phyloP scores from a whole-genome alignment of 192 early-diverging fungal genomes.

The Oehlia diaphana region DNA sequence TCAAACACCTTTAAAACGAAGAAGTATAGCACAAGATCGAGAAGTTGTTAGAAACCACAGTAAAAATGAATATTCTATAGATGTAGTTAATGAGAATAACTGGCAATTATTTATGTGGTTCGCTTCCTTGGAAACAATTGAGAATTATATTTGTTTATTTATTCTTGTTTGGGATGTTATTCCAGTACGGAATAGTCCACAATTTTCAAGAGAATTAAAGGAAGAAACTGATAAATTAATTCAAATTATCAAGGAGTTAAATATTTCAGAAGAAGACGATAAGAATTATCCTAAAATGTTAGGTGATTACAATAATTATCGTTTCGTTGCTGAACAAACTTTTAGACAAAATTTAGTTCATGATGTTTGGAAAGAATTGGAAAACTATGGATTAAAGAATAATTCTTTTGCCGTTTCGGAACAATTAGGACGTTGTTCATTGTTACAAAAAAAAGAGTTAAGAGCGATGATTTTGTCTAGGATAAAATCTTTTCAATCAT shows the following conservation, averaged over 20 bases:
- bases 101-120: background rate
- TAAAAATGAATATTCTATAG: too few relatives aligned
- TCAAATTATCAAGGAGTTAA: background rate
- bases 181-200: too few relatives aligned
- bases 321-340: background rate
- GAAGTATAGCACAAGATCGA: too few relatives aligned
- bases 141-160: background rate
- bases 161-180: background rate
- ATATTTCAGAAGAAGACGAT: background rate
- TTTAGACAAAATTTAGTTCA: background rate
- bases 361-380: background rate
- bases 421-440: background rate
- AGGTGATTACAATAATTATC: background rate
- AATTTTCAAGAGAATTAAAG: too few relatives aligned
- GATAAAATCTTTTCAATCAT: background rate
- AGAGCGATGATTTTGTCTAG: background rate
- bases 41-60: too few relatives aligned
- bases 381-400: background rate
- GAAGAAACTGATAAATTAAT: background rate
- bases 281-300: background rate
- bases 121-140: background rate
- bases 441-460: background rate
- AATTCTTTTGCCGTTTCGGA: background rate
- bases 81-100: background rate
- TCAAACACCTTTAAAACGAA: too few relatives aligned